A percentile compares a stretch with the other conserved stretches of the same genome.
These are phyloP conservation scores for Thymus quinquecostatus DNA, from an alignment of 257 asterid species.

Conservation along the genomic window DNA sequence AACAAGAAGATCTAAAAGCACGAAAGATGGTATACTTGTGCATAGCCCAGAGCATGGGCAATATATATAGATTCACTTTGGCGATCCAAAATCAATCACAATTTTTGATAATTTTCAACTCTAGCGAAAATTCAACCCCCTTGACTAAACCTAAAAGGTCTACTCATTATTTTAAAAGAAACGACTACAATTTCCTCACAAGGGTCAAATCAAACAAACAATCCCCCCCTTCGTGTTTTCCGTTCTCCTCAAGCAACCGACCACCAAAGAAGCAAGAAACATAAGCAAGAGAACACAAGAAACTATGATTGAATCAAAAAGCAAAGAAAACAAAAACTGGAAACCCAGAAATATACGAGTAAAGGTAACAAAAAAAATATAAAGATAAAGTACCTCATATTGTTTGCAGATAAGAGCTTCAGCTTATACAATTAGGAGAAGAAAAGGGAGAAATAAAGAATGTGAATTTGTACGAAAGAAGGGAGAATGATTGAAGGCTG, in stretches of 20 bases:
- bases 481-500: not conserved
- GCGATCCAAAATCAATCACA: not conserved
- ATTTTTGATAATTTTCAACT: constrained; percentile 10
- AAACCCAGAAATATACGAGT: not conserved
- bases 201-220: constrained; percentile 27
- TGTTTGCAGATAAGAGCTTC: constrained; percentile 6
- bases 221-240: constrained; percentile 3
- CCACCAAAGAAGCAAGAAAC: not conserved
- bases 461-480: constrained; percentile 9
- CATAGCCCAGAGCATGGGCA: not conserved
- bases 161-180: constrained; percentile 10
- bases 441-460: not conserved
- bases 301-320: constrained; percentile 9
- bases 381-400: constrained; percentile 37
- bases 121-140: constrained; percentile 28
- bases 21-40: not conserved
- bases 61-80: too few relatives aligned
- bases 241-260: not conserved
- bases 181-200: not conserved
- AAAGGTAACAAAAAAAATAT: not conserved
- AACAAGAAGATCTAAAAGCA: constrained; percentile 15
- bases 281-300: not conserved
- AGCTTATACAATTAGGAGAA: not conserved
- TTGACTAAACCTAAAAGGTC: constrained; percentile 34
- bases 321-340: not conserved